Evolutionary conservation across 1,139 yeast genomes (phyloP).

Genomic region (Taphrina communis): DNA sequence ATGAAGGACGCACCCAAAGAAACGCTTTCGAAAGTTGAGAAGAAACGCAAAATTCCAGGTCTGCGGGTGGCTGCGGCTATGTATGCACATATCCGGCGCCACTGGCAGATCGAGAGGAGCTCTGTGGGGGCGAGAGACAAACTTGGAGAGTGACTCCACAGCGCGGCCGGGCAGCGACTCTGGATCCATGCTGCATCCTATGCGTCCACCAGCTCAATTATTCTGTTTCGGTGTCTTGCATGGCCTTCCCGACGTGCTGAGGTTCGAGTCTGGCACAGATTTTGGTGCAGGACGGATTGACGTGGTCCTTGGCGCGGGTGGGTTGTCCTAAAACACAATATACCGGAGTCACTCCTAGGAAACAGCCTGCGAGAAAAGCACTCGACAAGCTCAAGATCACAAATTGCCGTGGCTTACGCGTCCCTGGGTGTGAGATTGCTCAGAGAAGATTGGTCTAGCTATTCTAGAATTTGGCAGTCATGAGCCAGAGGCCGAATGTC

Average conservation of each 20-base stretch:
- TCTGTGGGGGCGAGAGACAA: not conserved
- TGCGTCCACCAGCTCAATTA: too few relatives aligned
- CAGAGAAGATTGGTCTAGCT: not conserved
- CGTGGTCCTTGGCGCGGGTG: too few relatives aligned
- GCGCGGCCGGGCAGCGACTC: not conserved
- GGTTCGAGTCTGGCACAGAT: too few relatives aligned
- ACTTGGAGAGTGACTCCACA: not conserved
- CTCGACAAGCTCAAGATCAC: not conserved
- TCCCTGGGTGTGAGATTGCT: not conserved
- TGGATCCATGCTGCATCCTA: too few relatives aligned
- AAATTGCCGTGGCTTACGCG: not conserved
- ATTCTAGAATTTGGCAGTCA: not conserved
- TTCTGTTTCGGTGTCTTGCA: too few relatives aligned
- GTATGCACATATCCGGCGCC: not conserved
- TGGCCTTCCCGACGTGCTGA: too few relatives aligned
- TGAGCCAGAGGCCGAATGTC: constrained; percentile 13
- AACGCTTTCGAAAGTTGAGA: not conserved
- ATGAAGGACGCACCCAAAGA: too few relatives aligned
- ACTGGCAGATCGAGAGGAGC: constrained; percentile 8
- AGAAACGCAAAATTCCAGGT: constrained; percentile 20
- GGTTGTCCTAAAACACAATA: too few relatives aligned
- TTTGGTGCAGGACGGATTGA: too few relatives aligned
- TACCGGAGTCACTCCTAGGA: too few relatives aligned
- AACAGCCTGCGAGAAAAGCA: too few relatives aligned
- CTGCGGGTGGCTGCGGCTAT: constrained; percentile 15